Evolutionary conservation across 106 monocot genomes (phyloP), one percentile per base, ranked within the genome.

Genomic region (Amphibolis antarctica): DNA sequence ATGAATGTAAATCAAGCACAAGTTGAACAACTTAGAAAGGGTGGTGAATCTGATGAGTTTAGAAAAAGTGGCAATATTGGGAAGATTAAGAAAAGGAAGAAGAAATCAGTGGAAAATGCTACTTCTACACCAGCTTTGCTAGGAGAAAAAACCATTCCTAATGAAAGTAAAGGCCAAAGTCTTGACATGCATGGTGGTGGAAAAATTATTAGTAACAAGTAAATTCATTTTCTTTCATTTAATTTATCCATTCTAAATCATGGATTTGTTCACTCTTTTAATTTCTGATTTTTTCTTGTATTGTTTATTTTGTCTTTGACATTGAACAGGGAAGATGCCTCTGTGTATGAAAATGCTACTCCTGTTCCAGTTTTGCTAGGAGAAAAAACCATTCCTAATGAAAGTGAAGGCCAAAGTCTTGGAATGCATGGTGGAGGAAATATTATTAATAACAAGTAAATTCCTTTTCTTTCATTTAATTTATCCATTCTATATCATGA

Each of bases 31-130:
- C 15, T 49, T 14, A 46, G 66, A 9, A 17, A 15, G 20, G 15
- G 58, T 27, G 68, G n/a, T 21, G 25, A 46, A 28, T 46, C 3
- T 5, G 21, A 30, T 26, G 44, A 71, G 30, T 62, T 9, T 28
- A 19, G 48, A 57, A 69, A 36, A 53, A 65, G 60, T 63, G 59
- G 28, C 0, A 69, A 67, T n/a, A 12, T 46, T 66, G 71, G 67
- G 62, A 77, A 85, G 55, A 74, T 68, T 15, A 82, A 61, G 49
- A 82, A 75, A 28, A 74, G 72, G 26, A 80, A 60, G 68, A 28
- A 31, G 17, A 76, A 77, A 65, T 68, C 69, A 50, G 66, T 17
- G 28, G 68, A 53, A 29, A 69, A 22, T 49, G 65, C 62, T 61
- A 69, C 72, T 57, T 45, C 27, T 5, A 48, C 13, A 30, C 14